Percentiles rank a stretch among this genome's conserved stretches.
phyloP scores from a whole-genome alignment of 345 rosid genomes.

The Capsella bursapastoris region DNA sequence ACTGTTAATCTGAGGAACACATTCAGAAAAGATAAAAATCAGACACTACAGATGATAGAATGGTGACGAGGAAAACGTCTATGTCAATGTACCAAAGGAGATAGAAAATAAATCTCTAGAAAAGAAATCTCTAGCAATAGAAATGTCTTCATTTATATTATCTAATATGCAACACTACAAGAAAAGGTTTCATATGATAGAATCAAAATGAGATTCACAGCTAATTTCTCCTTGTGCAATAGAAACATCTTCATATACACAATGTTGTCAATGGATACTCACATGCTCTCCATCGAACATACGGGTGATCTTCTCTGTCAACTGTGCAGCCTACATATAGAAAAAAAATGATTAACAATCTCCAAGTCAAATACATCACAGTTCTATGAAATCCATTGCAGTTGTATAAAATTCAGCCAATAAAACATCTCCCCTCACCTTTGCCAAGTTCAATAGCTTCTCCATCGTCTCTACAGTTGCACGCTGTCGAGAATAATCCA shows the following conservation, averaged over 20 bases:
- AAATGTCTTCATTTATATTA: background rate
- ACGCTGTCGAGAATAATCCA: conserved; percentile 84
- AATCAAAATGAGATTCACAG: conserved; percentile 22
- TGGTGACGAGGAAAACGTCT: background rate
- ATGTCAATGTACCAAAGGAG: background rate
- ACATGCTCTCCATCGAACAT: conserved; percentile 91
- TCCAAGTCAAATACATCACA: background rate
- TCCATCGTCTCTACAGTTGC: conserved; percentile 68
- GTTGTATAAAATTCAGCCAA: background rate
- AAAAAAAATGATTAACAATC: conserved; percentile 3
- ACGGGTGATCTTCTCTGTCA: conserved; percentile 69
- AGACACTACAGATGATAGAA: conserved; percentile 9
- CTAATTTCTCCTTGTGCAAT: background rate
- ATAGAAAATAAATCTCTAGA: too few species aligned
- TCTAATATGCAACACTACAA: background rate
- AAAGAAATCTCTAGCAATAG: background rate
- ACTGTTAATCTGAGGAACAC: conserved; percentile 71
- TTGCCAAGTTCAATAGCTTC: conserved; percentile 75
- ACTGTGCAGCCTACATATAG: conserved; percentile 66
- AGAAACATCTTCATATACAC: background rate
- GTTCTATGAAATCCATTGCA: background rate
- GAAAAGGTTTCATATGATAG: background rate
- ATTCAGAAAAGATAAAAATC: background rate
- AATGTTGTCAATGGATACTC: conserved; percentile 36
- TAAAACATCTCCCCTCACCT: conserved; percentile 54